Evolutionary conservation across 106 monocot genomes (phyloP).

Genomic region (Agapanthus africanus): DNA sequence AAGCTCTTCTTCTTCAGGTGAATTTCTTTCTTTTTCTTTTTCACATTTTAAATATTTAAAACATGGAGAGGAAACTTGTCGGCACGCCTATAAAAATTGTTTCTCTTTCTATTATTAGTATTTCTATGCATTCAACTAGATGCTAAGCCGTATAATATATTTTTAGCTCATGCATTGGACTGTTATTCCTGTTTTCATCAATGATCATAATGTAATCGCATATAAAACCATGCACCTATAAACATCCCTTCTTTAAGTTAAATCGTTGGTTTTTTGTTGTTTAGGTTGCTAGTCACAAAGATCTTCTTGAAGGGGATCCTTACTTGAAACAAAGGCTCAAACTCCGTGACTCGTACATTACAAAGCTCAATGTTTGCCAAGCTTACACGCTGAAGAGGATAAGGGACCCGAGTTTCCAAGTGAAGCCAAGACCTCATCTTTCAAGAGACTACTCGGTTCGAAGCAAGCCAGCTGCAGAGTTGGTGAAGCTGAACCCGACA

Average conservation of each 20-base stretch:
- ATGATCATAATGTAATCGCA: too few relatives aligned
- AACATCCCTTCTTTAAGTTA: too few relatives aligned
- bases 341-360: constrained; percentile 65
- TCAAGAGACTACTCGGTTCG: constrained; percentile 30
- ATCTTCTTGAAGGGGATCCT: constrained; percentile 16
- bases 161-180: too few relatives aligned
- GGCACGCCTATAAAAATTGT: too few relatives aligned
- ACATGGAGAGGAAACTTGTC: not conserved
- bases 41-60: not conserved
- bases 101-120: too few relatives aligned
- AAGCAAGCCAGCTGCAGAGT: constrained; percentile 55
- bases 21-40: not conserved
- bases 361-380: constrained; percentile 64
- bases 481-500: constrained; percentile 78
- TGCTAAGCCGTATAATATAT: too few relatives aligned
- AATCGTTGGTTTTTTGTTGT: too few relatives aligned
- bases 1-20: constrained; percentile 93
- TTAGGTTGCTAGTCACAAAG: not conserved
- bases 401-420: constrained; percentile 26
- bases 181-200: too few relatives aligned
- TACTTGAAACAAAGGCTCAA: constrained; percentile 66
- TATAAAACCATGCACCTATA: too few relatives aligned
- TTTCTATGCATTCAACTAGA: too few relatives aligned
- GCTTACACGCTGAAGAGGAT: constrained; percentile 60
- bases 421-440: constrained; percentile 19